A percentile compares a stretch with the other conserved stretches of the same genome.
These are phyloP conservation scores for Chlorella sp. DNA, from an alignment of 139 green algal genomes.

Conservation along the genomic window DNA sequence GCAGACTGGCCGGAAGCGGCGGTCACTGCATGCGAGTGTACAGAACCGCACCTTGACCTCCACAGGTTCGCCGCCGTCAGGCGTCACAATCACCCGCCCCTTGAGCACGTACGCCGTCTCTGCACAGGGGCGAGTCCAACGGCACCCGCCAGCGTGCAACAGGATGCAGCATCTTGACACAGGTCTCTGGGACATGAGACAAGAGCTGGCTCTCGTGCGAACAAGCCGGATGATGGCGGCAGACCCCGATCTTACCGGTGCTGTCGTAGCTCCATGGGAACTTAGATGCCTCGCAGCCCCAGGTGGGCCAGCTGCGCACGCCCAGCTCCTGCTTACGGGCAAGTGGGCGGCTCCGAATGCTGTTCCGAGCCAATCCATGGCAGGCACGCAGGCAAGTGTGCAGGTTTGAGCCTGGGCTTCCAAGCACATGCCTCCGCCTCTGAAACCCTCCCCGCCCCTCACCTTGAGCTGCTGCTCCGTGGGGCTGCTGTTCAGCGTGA, in stretches of 20 bases:
- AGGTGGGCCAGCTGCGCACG: conserved; percentile 55
- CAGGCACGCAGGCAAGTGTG: not conserved
- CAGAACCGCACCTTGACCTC: conserved; percentile 48
- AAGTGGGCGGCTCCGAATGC: not conserved
- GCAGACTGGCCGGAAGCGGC: too few species aligned
- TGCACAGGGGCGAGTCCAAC: not conserved
- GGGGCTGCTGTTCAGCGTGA: conserved; percentile 29
- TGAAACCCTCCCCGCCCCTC: too few species aligned
- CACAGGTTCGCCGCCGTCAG: conserved; percentile 57
- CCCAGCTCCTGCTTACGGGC: conserved; percentile 17
- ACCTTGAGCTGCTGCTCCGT: conserved; percentile 33
- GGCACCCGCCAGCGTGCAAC: too few species aligned
- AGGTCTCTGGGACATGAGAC: too few species aligned
- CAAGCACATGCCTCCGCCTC: not conserved
- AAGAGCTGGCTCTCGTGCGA: too few species aligned
- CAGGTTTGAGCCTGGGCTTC: too few species aligned
- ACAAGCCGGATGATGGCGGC: not conserved
- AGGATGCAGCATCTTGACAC: too few species aligned
- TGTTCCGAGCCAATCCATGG: not conserved
- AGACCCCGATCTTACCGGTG: not conserved
- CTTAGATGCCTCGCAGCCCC: conserved; percentile 53
- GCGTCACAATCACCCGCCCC: conserved; percentile 56
- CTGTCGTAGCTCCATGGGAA: conserved; percentile 53
- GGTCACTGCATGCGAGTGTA: too few species aligned
- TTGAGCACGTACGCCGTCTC: conserved; percentile 63